A percentile compares a stretch with the other conserved stretches of the same genome.
phyloP scores from a whole-genome alignment of 768 basidiomycete species.

The Crucibulum laeve region DNA sequence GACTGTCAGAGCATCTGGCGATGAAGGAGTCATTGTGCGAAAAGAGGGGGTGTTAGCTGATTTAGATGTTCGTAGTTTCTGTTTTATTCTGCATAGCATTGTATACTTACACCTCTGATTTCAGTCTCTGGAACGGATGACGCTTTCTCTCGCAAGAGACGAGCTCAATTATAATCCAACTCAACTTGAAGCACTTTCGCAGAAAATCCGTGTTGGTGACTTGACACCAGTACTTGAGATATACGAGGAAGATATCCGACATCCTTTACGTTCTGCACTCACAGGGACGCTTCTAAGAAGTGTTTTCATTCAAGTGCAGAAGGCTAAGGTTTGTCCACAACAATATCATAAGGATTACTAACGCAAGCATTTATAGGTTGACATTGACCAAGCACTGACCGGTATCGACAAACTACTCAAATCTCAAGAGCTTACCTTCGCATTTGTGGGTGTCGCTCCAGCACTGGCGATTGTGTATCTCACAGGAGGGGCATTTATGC shows the following conservation, averaged over 20 bases:
- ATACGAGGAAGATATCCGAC: conserved; percentile 90
- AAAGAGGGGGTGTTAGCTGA: conserved; percentile 84
- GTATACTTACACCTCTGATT: not conserved
- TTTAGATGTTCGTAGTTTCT: conserved; percentile 52
- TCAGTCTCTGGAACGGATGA: conserved; percentile 92
- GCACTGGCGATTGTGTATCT: conserved; percentile 78
- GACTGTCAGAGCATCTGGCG: conserved; percentile 80
- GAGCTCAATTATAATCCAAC: conserved; percentile 59
- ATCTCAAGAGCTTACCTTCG: conserved; percentile 94
- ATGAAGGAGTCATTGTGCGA: conserved; percentile 70
- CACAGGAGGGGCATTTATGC: conserved; percentile 45
- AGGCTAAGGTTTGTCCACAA: conserved; percentile 66
- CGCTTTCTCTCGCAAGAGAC: conserved; percentile 78
- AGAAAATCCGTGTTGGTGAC: conserved; percentile 72
- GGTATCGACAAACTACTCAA: conserved; percentile 93
- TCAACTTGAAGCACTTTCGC: conserved; percentile 63
- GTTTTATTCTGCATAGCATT: not conserved
- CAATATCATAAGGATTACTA: not conserved
- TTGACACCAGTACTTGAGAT: conserved; percentile 81
- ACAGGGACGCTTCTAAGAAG: conserved; percentile 79
- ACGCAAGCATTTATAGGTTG: conserved; percentile 50
- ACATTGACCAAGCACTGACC: conserved; percentile 83
- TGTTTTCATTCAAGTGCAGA: conserved; percentile 90
- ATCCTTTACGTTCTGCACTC: conserved; percentile 78
- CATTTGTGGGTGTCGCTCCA: conserved; percentile 94